Base-by-base conservation (phyloP, 108 stramenopile species). In the Seminavis robusta region DNA sequence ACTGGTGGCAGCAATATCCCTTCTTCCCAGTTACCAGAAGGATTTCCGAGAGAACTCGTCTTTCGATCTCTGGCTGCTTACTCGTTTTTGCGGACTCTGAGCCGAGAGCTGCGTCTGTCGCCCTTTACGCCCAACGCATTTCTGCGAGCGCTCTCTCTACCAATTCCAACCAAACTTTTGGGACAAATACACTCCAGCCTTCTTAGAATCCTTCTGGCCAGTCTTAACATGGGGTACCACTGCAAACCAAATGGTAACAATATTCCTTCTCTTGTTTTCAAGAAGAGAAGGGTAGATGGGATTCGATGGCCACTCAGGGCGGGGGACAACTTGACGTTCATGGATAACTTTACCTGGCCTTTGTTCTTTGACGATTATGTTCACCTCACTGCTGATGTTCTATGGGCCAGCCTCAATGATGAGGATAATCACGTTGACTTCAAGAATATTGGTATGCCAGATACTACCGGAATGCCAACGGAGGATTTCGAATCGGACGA, bases 281-380 rank as follows among this genome's bases (percentile, higher is more conserved):
- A 70, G 32, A 70, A 63, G 44, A 52, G 77, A 10, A 56, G 47
- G 9, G 15, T 65, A 13, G 80, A 82, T 47, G 65, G 61, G 31
- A n/a, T 72, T 41, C 54, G 49, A 37, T 69, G 45, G 39, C 79
- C 64, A 0, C 57, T 80, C 36, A 67, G 67, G 31, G 86, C 72
- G 13, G 83, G 86, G 27, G 83, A 89, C 48, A 93, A 93, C 41
- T 65, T 93, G 47, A 68, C 50, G 7, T 80, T 76, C 64, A 52
- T 93, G 29, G 91, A 93, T 67, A 50, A 34, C 26, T 57, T 52
- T 32, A 79, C 85, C 4, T 93, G 91, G 91, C 91, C 91, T 10
- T 47, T 89, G 3, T 93, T 81, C 60, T 89, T 73, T 62, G 79
- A 85, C 42, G 91, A 93, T 56, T 93, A 89, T 59, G 74, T 69